Conservation (phyloP, 164 flowering plant genomes). For the Platanus orientalis region DNA sequence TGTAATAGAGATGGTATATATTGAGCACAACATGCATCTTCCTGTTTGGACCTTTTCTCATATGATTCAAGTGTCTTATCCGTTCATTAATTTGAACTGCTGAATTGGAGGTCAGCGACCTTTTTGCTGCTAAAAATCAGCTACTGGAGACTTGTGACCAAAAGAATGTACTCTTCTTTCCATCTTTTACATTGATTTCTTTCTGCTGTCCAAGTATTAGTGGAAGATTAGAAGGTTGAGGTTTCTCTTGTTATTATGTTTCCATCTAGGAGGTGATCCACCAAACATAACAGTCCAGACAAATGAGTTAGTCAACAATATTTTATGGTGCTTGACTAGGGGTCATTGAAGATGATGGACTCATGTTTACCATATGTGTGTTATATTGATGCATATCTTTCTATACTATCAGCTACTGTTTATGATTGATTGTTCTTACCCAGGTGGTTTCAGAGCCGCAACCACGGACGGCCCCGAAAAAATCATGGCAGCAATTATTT, state of each 20-base stretch:
- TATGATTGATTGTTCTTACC: background rate
- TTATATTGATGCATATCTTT: background rate
- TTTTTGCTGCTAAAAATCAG: background rate
- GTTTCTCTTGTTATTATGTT: too few relatives aligned
- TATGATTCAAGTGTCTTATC: background rate
- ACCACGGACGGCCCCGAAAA: constrained; percentile 48
- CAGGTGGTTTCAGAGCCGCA: constrained; percentile 51
- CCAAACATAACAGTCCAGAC: too few relatives aligned
- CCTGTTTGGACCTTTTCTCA: background rate
- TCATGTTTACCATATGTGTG: background rate
- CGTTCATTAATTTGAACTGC: background rate
- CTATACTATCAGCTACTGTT: background rate
- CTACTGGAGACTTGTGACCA: too few relatives aligned
- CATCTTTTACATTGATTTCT: too few relatives aligned
- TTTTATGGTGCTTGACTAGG: constrained; percentile 1
- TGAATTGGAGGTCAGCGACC: background rate
- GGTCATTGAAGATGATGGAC: background rate
- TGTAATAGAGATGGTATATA: background rate
- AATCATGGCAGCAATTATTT: constrained; percentile 91
- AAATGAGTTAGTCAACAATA: background rate
- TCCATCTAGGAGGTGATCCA: background rate
- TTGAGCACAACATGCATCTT: background rate
- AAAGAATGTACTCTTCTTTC: background rate
- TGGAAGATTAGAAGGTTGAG: constrained; percentile 1
- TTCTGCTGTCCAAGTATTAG: too few relatives aligned